Percentiles rank a stretch among this genome's conserved stretches.
Conservation (phyloP, 768 basidiomycete genomes). For the Leucogyrophana mollusca region DNA sequence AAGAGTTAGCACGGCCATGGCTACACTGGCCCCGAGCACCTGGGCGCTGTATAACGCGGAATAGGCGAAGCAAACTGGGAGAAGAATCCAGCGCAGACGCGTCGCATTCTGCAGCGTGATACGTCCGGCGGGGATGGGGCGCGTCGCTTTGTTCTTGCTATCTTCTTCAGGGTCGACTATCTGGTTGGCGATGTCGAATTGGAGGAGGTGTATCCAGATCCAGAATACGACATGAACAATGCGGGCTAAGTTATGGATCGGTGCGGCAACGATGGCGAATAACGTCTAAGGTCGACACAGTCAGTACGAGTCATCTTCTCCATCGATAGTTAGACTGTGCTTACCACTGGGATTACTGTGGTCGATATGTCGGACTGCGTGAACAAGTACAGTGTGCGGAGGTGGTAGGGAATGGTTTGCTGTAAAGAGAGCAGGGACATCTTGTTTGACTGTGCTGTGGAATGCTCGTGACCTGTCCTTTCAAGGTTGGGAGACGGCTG, state of each 20-base stretch:
- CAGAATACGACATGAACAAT: conserved; percentile 34
- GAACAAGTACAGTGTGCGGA: conserved; percentile 38
- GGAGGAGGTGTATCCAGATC: conserved; percentile 46
- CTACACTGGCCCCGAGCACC: conserved; percentile 31
- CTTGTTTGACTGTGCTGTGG: too few species aligned
- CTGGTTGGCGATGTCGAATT: conserved; percentile 46
- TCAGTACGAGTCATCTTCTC: too few species aligned
- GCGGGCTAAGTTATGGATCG: conserved; percentile 15
- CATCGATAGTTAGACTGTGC: conserved; percentile 14
- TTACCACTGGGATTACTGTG: conserved; percentile 45
- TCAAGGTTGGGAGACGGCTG: too few species aligned
- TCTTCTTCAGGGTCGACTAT: conserved; percentile 41
- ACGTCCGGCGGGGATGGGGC: conserved; percentile 44
- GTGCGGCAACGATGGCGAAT: conserved; percentile 33
- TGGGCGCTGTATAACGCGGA: conserved; percentile 32
- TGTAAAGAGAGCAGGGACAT: too few species aligned
- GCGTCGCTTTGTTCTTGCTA: conserved; percentile 40
- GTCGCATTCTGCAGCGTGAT: conserved; percentile 35
- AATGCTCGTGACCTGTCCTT: too few species aligned
- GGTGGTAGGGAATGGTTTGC: conserved; percentile 20
- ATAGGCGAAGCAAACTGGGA: conserved; percentile 32
- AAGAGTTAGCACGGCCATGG: conserved; percentile 29
- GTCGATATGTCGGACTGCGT: conserved; percentile 47
- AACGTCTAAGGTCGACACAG: conserved; percentile 25
- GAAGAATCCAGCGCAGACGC: conserved; percentile 35